phyloP scores from a whole-genome alignment of 2,329 filamentous ascomycete genomes.

The Ophiosphaerella herpotricha region DNA sequence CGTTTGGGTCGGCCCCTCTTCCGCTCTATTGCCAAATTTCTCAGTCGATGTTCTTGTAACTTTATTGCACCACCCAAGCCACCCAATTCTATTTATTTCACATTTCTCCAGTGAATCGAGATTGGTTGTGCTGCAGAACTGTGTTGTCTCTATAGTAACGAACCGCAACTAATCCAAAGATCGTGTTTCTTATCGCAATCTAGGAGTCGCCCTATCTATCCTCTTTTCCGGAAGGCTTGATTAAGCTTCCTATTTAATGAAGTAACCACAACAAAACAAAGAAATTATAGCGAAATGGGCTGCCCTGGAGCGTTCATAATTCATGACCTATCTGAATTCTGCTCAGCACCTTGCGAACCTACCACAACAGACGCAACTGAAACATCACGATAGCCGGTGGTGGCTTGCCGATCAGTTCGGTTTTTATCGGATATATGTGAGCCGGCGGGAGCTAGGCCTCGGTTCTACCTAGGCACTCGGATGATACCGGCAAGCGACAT shows the following conservation, averaged over 20 bases:
- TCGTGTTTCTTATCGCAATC: not conserved
- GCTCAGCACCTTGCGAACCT: too few relatives aligned
- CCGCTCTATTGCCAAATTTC: not conserved
- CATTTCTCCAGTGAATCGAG: not conserved
- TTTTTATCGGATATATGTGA: too few relatives aligned
- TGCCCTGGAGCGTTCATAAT: too few relatives aligned
- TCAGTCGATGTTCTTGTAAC: not conserved
- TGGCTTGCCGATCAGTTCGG: conserved; percentile 4
- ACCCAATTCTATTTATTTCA: not conserved
- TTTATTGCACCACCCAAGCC: not conserved
- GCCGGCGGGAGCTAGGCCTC: conserved; percentile 13
- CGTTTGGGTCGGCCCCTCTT: conserved; percentile 1
- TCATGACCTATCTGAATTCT: too few relatives aligned
- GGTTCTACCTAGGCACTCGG: conserved; percentile 10
- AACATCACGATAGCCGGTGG: conserved; percentile 2
- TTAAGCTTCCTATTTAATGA: too few relatives aligned
- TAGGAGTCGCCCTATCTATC: not conserved
- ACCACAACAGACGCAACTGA: too few relatives aligned
- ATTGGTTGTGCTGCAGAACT: not conserved
- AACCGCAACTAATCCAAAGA: not conserved
- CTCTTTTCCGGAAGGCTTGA: too few relatives aligned
- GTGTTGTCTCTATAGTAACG: not conserved
- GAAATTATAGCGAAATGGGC: too few relatives aligned
- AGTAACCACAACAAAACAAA: too few relatives aligned
- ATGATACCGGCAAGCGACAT: conserved; percentile 64